Evolutionary conservation across 2,329 filamentous ascomycete species (phyloP).

Genomic region (Trichocomaceae sp.): DNA sequence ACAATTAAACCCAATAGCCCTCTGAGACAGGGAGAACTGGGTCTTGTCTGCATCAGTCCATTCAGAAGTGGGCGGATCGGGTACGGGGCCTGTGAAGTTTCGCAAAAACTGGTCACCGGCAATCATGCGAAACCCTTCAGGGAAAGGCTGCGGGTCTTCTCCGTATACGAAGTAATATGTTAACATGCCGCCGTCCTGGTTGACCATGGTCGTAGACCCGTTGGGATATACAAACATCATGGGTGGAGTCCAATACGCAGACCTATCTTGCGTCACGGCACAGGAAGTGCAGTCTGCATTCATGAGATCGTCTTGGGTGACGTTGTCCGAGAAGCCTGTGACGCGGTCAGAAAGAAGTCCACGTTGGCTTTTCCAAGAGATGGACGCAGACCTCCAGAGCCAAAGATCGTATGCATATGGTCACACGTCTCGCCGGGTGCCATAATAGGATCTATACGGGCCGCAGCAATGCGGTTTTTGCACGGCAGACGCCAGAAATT

Average conservation of each 20-base stretch:
- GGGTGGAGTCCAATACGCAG: constrained; percentile 78
- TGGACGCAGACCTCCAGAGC: constrained; percentile 60
- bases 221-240: constrained; percentile 70
- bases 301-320: constrained; percentile 53
- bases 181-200: constrained; percentile 74
- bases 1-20: constrained; percentile 91
- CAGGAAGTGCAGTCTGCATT: constrained; percentile 71
- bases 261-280: constrained; percentile 71
- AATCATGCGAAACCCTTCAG: constrained; percentile 71
- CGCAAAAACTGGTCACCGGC: constrained; percentile 64
- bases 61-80: constrained; percentile 60
- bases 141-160: constrained; percentile 63
- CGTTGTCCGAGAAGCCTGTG: constrained; percentile 58
- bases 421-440: constrained; percentile 51
- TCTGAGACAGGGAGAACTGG: constrained; percentile 66
- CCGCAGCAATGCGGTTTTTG: constrained; percentile 60
- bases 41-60: constrained; percentile 62
- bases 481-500: constrained; percentile 86
- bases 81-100: constrained; percentile 63
- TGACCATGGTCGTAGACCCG: constrained; percentile 61
- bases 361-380: constrained; percentile 16
- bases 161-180: constrained; percentile 82
- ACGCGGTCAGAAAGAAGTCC: not conserved
- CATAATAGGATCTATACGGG: constrained; percentile 71
- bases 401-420: constrained; percentile 71